These are phyloP conservation scores for Termitomyces sp. DNA, from an alignment of 768 basidiomycete genomes.

Conservation along the genomic window DNA sequence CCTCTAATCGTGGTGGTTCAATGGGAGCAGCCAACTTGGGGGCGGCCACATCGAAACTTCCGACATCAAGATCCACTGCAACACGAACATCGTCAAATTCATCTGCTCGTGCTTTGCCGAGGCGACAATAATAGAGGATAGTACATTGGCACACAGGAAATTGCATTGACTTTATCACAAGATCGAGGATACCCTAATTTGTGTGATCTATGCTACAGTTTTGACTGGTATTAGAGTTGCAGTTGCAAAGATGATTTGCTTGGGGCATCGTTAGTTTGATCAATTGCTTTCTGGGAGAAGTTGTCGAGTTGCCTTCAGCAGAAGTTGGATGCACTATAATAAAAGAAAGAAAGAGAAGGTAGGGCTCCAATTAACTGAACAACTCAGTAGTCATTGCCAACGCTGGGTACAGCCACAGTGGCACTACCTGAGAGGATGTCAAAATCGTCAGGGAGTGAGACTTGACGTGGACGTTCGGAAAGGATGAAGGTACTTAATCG, in stretches of 20 bases:
- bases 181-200: background rate
- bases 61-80: conserved; percentile 7
- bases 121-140: background rate
- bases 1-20: conserved; percentile 6
- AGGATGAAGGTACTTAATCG: no score
- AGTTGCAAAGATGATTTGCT: background rate
- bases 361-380: conserved; percentile 23
- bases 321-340: no score
- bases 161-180: background rate
- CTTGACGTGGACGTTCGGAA: conserved; percentile 10
- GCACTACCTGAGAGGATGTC: conserved; percentile 23
- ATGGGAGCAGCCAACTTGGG: background rate
- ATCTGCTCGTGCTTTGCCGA: conserved; percentile 4
- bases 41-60: conserved; percentile 12
- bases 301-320: no score
- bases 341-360: conserved; percentile 28
- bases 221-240: background rate
- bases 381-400: conserved; percentile 27
- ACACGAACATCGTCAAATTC: conserved; percentile 7
- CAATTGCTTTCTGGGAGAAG: conserved; percentile 7
- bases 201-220: background rate
- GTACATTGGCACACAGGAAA: background rate
- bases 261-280: background rate
- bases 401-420: conserved; percentile 21
- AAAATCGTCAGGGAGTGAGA: conserved; percentile 23